Evolutionary conservation across 2,329 filamentous ascomycete genomes (phyloP).

Genomic region (Hypoxylon sp.): DNA sequence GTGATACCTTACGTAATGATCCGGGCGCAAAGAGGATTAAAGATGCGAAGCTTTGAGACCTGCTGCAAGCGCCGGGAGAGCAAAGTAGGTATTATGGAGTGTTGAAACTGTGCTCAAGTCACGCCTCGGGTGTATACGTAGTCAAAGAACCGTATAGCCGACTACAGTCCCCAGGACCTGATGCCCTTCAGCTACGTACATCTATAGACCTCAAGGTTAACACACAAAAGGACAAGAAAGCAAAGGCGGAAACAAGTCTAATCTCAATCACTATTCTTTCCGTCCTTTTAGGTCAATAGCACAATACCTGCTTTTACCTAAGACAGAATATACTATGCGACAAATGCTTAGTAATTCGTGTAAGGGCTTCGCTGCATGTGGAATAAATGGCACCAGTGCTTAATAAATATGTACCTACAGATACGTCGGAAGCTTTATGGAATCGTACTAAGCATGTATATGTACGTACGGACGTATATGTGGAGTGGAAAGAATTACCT

Average conservation of each 20-base stretch:
- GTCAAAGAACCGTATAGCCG: constrained; percentile 32
- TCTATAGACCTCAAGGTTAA: neutral
- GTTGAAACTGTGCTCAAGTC: constrained; percentile 10
- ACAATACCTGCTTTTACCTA: constrained; percentile 15
- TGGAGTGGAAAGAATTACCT: constrained; percentile 27
- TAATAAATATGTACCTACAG: neutral
- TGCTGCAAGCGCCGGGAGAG: constrained; percentile 14
- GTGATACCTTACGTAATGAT: constrained; percentile 36
- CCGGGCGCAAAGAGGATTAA: constrained; percentile 7
- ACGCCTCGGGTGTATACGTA: constrained; percentile 10
- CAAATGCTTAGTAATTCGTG: constrained; percentile 4
- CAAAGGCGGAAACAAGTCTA: constrained; percentile 28
- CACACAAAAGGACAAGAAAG: constrained; percentile 24
- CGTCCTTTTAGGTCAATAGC: constrained; percentile 9
- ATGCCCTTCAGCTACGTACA: constrained; percentile 2
- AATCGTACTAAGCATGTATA: constrained; percentile 18
- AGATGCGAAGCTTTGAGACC: constrained; percentile 30
- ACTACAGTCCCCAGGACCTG: constrained; percentile 29
- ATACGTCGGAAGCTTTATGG: constrained; percentile 9
- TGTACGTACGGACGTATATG: constrained; percentile 34
- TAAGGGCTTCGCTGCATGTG: constrained; percentile 7
- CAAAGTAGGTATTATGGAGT: constrained; percentile 18
- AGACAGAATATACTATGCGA: constrained; percentile 12
- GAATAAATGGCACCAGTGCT: neutral
- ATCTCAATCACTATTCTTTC: constrained; percentile 28